A percentile compares a stretch with the other conserved stretches of the same genome.
Evolutionary conservation across 163 green algal genomes (phyloP).

Genomic region (Scenedesmus sp.): DNA sequence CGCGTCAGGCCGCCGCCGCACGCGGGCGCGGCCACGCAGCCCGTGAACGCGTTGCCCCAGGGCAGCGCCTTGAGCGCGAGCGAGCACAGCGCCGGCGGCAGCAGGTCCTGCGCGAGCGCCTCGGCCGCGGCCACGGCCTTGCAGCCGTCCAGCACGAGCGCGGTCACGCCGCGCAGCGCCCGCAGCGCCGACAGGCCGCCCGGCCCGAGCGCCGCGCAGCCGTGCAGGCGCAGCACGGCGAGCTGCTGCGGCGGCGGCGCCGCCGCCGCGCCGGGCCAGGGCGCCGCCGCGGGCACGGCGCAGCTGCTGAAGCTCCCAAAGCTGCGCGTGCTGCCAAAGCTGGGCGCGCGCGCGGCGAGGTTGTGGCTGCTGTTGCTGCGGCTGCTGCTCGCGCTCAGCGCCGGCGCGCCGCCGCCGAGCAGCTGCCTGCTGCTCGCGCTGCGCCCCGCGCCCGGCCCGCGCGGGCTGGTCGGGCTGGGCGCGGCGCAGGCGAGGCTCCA

Average conservation of each 20-base stretch:
- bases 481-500: neutral
- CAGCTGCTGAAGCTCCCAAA: slow-evolving; percentile 38
- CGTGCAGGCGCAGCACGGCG: slow-evolving; percentile 23
- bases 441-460: too few species aligned
- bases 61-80: neutral
- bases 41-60: slow-evolving; percentile 37
- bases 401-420: neutral
- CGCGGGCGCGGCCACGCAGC: slow-evolving; percentile 21
- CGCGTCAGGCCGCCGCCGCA: neutral
- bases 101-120: slow-evolving; percentile 27
- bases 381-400: neutral
- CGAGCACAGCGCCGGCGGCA: slow-evolving; percentile 11
- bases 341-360: slow-evolving; percentile 7
- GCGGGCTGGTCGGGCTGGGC: neutral
- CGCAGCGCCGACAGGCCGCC: slow-evolving; percentile 16
- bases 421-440: slow-evolving; percentile 31
- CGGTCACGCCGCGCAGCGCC: slow-evolving; percentile 9
- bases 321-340: slow-evolving; percentile 31
- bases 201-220: neutral
- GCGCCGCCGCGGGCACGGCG: neutral
- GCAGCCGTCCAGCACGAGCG: slow-evolving; percentile 31
- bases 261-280: neutral
- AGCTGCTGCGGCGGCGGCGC: slow-evolving; percentile 12
- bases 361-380: slow-evolving; percentile 21
- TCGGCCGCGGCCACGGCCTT: slow-evolving; percentile 1